These are phyloP conservation scores for Penicillium canescens DNA, from an alignment of 495 filamentous ascomycete genomes.

Conservation along the genomic window DNA sequence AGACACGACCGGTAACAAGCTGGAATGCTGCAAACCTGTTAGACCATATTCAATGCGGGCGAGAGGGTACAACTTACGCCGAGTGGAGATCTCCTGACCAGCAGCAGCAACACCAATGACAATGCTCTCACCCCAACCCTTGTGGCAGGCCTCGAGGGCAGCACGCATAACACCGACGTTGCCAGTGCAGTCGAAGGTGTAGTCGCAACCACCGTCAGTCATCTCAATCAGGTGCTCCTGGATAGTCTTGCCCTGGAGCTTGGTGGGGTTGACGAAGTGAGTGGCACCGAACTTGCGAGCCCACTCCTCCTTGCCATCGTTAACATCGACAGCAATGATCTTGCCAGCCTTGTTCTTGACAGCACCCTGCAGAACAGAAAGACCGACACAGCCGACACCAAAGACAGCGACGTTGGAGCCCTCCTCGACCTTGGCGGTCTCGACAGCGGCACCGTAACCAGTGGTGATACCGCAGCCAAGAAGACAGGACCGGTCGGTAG, in stretches of 20 bases:
- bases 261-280: conserved; percentile 91
- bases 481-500: conserved; percentile 93
- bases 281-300: conserved; percentile 92
- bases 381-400: conserved; percentile 91
- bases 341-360: conserved; percentile 81
- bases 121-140: conserved; percentile 98
- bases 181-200: conserved; percentile 98
- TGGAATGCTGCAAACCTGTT: conserved; percentile 74
- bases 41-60: conserved; percentile 6
- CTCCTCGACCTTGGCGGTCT: conserved; percentile 87
- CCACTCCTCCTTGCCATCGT: conserved; percentile 91
- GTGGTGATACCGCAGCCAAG: conserved; percentile 98
- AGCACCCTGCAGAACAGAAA: conserved; percentile 92
- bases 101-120: conserved; percentile 97
- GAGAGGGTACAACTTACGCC: conserved; percentile 66
- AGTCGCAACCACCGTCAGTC: conserved; percentile 99
- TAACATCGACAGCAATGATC: conserved; percentile 96
- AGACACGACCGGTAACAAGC: conserved; percentile 94
- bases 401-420: conserved; percentile 92
- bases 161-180: conserved; percentile 96
- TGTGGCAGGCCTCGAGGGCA: conserved; percentile 96
- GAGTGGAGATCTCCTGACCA: conserved; percentile 92
- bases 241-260: conserved; percentile 72
- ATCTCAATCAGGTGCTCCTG: conserved; percentile 92
- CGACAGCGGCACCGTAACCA: conserved; percentile 92